Evolutionary conservation across 306 rosid species (phyloP).

Genomic region (Leucaena leucocephala): DNA sequence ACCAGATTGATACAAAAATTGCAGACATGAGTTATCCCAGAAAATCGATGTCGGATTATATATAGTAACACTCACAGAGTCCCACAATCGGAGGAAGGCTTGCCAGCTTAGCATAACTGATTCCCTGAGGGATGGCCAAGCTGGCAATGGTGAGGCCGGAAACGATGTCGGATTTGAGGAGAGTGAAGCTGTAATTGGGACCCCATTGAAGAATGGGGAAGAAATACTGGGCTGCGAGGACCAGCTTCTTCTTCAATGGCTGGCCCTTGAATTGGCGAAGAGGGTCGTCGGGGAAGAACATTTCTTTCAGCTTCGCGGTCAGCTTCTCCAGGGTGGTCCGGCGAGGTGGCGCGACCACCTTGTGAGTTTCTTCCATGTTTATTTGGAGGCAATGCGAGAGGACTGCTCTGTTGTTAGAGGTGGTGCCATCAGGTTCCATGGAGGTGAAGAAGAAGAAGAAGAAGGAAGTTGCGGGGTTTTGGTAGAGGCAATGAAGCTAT

Average conservation of each 20-base stretch:
- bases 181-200: conserved; percentile 63
- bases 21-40: background rate
- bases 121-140: conserved; percentile 98
- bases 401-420: background rate
- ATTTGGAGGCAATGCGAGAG: conserved; percentile 58
- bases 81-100: conserved; percentile 93
- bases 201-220: conserved; percentile 95
- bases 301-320: conserved; percentile 66
- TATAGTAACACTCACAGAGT: conserved; percentile 64
- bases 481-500: background rate
- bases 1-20: background rate
- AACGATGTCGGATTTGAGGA: conserved; percentile 87
- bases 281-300: conserved; percentile 93
- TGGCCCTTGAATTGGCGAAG: conserved; percentile 86
- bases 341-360: conserved; percentile 73
- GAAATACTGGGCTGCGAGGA: conserved; percentile 76
- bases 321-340: conserved; percentile 58
- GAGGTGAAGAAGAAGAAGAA: background rate
- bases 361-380: conserved; percentile 67
- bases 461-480: background rate
- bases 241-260: conserved; percentile 46
- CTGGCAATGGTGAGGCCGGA: conserved; percentile 98
- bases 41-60: background rate
- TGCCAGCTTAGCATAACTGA: conserved; percentile 95
- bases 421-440: conserved; percentile 33